Base-by-base conservation (phyloP, 2,329 filamentous ascomycete genomes). In the Claviceps maximensis region DNA sequence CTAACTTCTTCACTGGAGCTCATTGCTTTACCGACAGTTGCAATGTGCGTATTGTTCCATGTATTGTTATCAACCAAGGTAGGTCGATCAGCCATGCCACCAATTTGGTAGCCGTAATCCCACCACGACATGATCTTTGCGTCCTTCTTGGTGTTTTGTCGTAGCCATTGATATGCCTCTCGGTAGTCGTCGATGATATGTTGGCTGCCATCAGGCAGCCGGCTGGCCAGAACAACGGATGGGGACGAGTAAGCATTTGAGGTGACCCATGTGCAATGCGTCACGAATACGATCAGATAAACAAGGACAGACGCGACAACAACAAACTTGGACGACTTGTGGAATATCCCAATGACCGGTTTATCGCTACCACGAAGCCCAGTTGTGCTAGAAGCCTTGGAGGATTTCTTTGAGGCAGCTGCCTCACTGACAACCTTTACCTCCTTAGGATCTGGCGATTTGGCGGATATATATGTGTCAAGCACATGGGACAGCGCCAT, bases 111-210 rank as follows among this genome's bases (percentile, higher is more conserved):
- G 59, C 93, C 93, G 65, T 98, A 98, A 68, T 98, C 93, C 93
- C 93, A 98, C 93, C 93, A 98, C 1, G 90, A 93, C 91, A 97
- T 97, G 67, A 98, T 86, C 79, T 97, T 98, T 65, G 94, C 90
- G 62, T 96, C 87, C 60, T 91, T 80, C 56, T 85, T 79, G 10
- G 94, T 98, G 75, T 98, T 98, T 71, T 98, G 93, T 58, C 93
- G 87, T 49, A 98, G 83, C 93, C 93, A 98, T 74, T 98, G 95
- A 74, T 98, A 98, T 2, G 93, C 93, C 78, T 98, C 93, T 65
- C 93, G 86, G 74, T 98, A 98, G 69, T 98, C 93, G 65, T 98
- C 93, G 63, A 98, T 98, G 67, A 98, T 98, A 72, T 95, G 90
- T 67, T 97, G 91, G 67, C 84, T 93, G 57, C 94, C 93, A 65